Evolutionary conservation across 2,329 filamentous ascomycete genomes (phyloP), one percentile per base, ranked within the genome.

Genomic region (Neoascochyta sp.): DNA sequence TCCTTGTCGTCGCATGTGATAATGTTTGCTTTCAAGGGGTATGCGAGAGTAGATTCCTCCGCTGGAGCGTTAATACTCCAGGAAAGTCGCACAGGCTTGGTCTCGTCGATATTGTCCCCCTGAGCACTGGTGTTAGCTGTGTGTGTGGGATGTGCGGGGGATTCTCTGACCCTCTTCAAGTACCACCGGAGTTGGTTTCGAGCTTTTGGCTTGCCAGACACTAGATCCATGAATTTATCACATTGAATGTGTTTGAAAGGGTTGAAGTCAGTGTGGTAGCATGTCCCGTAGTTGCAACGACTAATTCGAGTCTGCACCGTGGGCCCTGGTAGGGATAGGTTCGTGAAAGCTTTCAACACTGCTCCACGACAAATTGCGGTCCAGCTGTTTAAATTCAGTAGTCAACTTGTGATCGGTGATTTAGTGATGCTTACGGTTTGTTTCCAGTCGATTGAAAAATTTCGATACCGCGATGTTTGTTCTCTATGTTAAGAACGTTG

Each of bases 281-380:
- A 8, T 3, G 20, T 29, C 0, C 40, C 40, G 14, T 40, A 43
- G 24, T 23, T 43, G 16, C 22, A 34, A 5, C 40, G 23, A n/a
- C 27, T 17, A 7, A 43, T 39, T 14, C 36, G 22, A 3, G 40
- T 29, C 14, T 10, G 10, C 4, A 39, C 36, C 3, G 27, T 21
- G 5, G 22, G 16, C 5, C 23, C 16, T 8, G 14, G 21, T 4
- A 29, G 16, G 2, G n/a, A 15, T 2, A 32, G 31, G 22, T 39
- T 30, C n/a, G 22, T 27, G 4, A 42, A 14, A 9, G 24, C 39
- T 13, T 29, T 27, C 7, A 38, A 15, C 5, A 34, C 33, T n/a
- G 40, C 40, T 4, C 40, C 40, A 9, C 40, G 40, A 21, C 32
- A 29, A 11, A 43, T 40, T 11, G 40, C 18, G 14, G 36, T 31